These are phyloP conservation scores for Kockovaella imperatae DNA, from an alignment of 768 basidiomycete genomes.

Conservation along the genomic window DNA sequence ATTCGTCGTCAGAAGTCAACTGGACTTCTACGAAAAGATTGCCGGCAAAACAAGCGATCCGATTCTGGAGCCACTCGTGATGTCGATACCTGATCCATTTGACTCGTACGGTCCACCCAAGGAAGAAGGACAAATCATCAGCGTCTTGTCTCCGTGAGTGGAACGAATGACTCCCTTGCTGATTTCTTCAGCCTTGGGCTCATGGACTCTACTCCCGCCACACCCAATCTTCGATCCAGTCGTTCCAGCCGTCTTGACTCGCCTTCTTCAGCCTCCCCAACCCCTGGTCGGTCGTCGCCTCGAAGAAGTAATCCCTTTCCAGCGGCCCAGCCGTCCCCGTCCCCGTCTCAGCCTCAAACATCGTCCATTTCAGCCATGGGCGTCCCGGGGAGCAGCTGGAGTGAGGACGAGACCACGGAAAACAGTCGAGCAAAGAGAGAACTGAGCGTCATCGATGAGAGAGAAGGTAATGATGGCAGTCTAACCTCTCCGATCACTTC, in stretches of 20 bases:
- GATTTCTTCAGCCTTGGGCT: not conserved
- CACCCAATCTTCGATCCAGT: conserved; percentile 6
- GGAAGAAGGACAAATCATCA: conserved; percentile 84
- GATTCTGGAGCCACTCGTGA: conserved; percentile 80
- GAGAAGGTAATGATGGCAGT: conserved; percentile 8
- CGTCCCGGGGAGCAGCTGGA: conserved; percentile 16
- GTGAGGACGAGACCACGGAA: conserved; percentile 8
- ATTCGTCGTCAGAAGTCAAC: conserved; percentile 74
- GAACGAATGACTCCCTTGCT: not conserved
- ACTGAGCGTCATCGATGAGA: conserved; percentile 41
- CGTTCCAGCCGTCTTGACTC: conserved; percentile 9
- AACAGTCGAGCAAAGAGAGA: conserved; percentile 34
- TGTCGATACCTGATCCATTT: conserved; percentile 84
- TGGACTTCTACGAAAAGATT: conserved; percentile 74
- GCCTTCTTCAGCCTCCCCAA: conserved; percentile 15
- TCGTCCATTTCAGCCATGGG: conserved; percentile 25
- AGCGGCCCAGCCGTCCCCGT: conserved; percentile 11
- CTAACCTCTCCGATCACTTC: no score
- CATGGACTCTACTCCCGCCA: conserved; percentile 8
- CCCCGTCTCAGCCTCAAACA: conserved; percentile 20
- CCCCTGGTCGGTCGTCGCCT: no score
- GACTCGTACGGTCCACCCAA: conserved; percentile 83
- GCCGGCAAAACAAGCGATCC: conserved; percentile 57
- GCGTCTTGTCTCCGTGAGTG: conserved; percentile 66
- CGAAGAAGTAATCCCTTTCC: conserved; percentile 19